Conservation (phyloP, 116 monocot species). For the Iris pallida region DNA sequence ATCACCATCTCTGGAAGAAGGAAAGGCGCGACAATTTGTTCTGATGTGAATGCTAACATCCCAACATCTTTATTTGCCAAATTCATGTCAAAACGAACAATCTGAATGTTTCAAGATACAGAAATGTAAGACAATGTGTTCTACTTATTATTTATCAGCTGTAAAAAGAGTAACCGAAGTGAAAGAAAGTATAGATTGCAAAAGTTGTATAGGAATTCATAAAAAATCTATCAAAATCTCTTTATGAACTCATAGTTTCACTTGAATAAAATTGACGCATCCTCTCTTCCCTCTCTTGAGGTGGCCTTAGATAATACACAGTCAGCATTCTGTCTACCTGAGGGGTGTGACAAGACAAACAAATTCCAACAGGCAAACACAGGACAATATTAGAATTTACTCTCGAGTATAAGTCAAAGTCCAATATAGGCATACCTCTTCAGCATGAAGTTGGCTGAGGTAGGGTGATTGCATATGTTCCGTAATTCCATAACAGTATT, state of each 20-base stretch:
- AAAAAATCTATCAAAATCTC: too few relatives aligned
- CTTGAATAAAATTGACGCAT: too few relatives aligned
- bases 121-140: too few relatives aligned
- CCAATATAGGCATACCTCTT: slow-evolving; percentile 46
- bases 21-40: slow-evolving; percentile 90
- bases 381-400: too few relatives aligned
- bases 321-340: slow-evolving; percentile 84
- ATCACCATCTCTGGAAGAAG: slow-evolving; percentile 98
- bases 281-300: too few relatives aligned
- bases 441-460: slow-evolving; percentile 90
- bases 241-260: too few relatives aligned
- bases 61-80: slow-evolving; percentile 96
- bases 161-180: too few relatives aligned
- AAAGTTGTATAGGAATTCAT: too few relatives aligned
- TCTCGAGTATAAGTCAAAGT: background rate
- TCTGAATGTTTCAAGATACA: too few relatives aligned
- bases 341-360: slow-evolving; percentile 12
- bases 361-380: background rate
- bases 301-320: slow-evolving; percentile 77
- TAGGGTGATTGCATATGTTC: slow-evolving; percentile 99
- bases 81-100: slow-evolving; percentile 89
- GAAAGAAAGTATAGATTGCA: too few relatives aligned
- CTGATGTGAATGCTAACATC: slow-evolving; percentile 90
- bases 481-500: slow-evolving; percentile 99
- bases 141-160: too few relatives aligned